Base-by-base conservation (phyloP, 257 asterid genomes). In the Cordia subcordata region DNA sequence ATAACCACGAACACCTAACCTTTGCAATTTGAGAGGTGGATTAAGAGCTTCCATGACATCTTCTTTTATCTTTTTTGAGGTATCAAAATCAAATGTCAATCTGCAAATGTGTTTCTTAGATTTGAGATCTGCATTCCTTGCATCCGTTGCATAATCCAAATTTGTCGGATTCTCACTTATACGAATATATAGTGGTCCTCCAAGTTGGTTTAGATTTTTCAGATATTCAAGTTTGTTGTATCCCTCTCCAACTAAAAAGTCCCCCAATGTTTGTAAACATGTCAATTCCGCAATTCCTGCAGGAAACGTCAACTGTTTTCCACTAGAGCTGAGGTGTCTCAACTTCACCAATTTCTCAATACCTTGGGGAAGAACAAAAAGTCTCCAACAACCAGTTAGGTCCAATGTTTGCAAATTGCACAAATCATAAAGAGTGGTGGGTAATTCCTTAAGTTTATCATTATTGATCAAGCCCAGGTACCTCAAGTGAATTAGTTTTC, bases 231-330 rank as follows among this genome's bases (percentile, higher is more conserved):
- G 20, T 17, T 57, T 58, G 32, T 57, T 58, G 32, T 15, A 16
- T 19, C 23, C 23, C 18, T 53, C 5, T 15, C 53, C 12, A 17
- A 37, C 58, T 16, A 8, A 44, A 27, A 60, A 60, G 4, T 5
- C 1, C 8, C 0, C 11, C 55, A 69, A 45, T 3, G 56, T 63
- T 15, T 13, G 50, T 45, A 69, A 35, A 17, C 13, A 15, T 2
- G 62, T 70, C 54, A 69, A 39, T 5, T 42, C 57, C 49, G 11
- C 51, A 4, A 69, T 6, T 27, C 60, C 74, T 23, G 3, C 15
- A 9, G 53, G 66, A 18, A 40, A 27, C 10, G 8, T 19, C 2
- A 5, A 12, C 0, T 18, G 18, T 12, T 8, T 55, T 0, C 13
- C 20, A 11, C 6, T 4, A 12, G 4, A 14, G n/a, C 19, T 1